Evolutionary conservation across 2,329 filamentous ascomycete species (phyloP).

Genomic region (Aspergillus ustus): DNA sequence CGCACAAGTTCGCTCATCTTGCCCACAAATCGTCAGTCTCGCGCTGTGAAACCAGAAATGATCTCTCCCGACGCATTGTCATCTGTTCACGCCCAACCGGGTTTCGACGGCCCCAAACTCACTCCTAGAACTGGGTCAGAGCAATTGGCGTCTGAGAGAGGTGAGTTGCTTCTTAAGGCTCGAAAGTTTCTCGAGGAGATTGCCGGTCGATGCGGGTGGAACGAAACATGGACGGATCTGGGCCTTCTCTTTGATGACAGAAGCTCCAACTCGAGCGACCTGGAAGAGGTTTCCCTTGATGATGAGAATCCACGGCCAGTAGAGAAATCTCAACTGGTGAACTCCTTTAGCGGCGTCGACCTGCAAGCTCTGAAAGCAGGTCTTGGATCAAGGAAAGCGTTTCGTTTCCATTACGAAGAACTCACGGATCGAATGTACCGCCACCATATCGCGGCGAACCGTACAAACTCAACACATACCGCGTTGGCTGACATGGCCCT

Average conservation of each 20-base stretch:
- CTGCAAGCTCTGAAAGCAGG: conserved; percentile 65
- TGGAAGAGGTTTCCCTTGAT: conserved; percentile 44
- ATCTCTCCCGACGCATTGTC: conserved; percentile 33
- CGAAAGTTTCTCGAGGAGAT: conserved; percentile 77
- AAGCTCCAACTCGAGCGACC: conserved; percentile 31
- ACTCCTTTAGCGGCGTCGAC: conserved; percentile 54
- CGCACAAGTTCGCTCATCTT: conserved; percentile 46
- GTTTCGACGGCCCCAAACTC: conserved; percentile 47
- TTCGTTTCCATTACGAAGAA: conserved; percentile 70
- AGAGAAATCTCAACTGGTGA: conserved; percentile 21
- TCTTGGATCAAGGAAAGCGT: conserved; percentile 65
- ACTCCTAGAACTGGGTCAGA: conserved; percentile 66
- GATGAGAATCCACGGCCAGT: conserved; percentile 28
- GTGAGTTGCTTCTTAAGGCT: conserved; percentile 79
- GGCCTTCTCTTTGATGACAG: conserved; percentile 44
- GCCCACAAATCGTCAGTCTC: conserved; percentile 25
- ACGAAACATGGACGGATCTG: conserved; percentile 72
- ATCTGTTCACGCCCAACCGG: conserved; percentile 44
- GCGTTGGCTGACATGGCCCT: conserved; percentile 84
- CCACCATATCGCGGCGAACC: conserved; percentile 79
- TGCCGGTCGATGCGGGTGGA: conserved; percentile 75
- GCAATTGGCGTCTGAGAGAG: conserved; percentile 79
- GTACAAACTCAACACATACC: conserved; percentile 75
- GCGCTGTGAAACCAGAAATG: conserved; percentile 35
- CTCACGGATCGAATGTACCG: conserved; percentile 84